Evolutionary conservation across 2,329 filamentous ascomycete genomes (phyloP).

Genomic region (Calonectria ilicicola): DNA sequence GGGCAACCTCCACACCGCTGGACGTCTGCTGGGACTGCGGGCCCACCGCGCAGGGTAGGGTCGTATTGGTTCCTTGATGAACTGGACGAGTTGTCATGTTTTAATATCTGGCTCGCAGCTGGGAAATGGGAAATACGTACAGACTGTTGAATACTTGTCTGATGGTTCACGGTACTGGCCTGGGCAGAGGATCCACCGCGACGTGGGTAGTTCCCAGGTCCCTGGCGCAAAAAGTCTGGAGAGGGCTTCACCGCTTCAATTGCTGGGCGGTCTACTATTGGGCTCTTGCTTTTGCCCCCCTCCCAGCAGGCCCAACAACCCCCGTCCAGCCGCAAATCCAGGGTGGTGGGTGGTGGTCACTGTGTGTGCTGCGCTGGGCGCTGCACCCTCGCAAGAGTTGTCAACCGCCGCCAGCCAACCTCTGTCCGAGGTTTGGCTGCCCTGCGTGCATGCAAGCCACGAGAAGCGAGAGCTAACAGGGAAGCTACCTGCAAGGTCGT

Average conservation of each 20-base stretch:
- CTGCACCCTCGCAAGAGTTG: constrained; percentile 1
- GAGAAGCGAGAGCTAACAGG: not conserved
- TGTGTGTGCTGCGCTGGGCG: constrained; percentile 11
- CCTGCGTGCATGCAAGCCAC: constrained; percentile 5
- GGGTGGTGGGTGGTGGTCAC: constrained; percentile 8
- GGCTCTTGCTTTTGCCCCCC: constrained; percentile 7
- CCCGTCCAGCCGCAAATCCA: constrained; percentile 6
- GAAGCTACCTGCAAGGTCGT: constrained; percentile 3
- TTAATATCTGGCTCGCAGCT: not conserved
- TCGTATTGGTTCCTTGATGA: not conserved
- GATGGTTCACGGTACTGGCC: not conserved
- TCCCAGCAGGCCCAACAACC: constrained; percentile 7
- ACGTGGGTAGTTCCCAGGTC: constrained; percentile 13
- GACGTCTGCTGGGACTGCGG: not conserved
- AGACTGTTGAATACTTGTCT: not conserved
- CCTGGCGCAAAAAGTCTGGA: constrained; percentile 8
- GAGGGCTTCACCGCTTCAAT: constrained; percentile 25
- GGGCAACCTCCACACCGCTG: constrained; percentile 15
- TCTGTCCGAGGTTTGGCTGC: not conserved
- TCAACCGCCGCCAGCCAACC: not conserved
- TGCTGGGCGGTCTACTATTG: constrained; percentile 22
- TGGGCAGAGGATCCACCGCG: not conserved
- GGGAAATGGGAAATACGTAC: not conserved
- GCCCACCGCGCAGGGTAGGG: not conserved
- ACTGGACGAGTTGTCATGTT: not conserved